Conservation (phyloP, 2,329 filamentous ascomycete genomes). For the Plectosphaerella cucumerina region DNA sequence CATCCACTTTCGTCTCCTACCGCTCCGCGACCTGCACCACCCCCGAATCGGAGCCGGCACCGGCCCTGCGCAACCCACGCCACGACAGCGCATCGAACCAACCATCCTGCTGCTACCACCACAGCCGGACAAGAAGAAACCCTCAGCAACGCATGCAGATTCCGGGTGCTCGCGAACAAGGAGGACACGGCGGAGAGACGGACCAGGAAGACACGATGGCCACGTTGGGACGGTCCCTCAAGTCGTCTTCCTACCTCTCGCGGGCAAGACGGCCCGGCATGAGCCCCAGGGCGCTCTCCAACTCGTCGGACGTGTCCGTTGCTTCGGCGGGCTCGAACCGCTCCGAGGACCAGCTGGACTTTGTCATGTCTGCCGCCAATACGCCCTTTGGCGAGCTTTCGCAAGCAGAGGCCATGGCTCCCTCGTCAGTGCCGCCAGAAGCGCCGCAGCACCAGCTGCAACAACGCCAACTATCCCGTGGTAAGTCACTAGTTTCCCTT, state of each 20-base stretch:
- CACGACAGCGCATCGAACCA: not conserved
- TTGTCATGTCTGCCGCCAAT: slow-evolving; percentile 27
- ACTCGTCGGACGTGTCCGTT: slow-evolving; percentile 40
- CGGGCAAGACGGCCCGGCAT: slow-evolving; percentile 38
- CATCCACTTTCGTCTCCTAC: too few species aligned
- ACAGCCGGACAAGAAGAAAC: too few species aligned
- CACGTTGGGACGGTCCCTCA: slow-evolving; percentile 44
- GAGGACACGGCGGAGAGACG: not conserved
- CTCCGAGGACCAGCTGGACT: slow-evolving; percentile 24
- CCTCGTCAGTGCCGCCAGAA: not conserved
- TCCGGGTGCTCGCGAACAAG: slow-evolving; percentile 3
- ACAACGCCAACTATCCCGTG: not conserved
- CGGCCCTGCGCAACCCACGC: too few species aligned
- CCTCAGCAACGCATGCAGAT: not conserved
- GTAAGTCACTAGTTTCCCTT: not conserved
- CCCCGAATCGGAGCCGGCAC: too few species aligned
- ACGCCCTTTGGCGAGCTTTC: slow-evolving; percentile 11
- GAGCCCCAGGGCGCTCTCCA: slow-evolving; percentile 39
- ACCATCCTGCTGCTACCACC: too few species aligned
- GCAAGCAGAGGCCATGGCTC: slow-evolving; percentile 6
- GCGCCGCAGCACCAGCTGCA: not conserved
- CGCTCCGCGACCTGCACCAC: too few species aligned
- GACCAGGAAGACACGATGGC: slow-evolving; percentile 32
- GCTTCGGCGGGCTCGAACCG: slow-evolving; percentile 24
- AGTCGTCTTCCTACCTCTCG: slow-evolving; percentile 39